Evolutionary conservation across 208 protist species (phyloP).

Genomic region (Trichomonas vaginalis): DNA sequence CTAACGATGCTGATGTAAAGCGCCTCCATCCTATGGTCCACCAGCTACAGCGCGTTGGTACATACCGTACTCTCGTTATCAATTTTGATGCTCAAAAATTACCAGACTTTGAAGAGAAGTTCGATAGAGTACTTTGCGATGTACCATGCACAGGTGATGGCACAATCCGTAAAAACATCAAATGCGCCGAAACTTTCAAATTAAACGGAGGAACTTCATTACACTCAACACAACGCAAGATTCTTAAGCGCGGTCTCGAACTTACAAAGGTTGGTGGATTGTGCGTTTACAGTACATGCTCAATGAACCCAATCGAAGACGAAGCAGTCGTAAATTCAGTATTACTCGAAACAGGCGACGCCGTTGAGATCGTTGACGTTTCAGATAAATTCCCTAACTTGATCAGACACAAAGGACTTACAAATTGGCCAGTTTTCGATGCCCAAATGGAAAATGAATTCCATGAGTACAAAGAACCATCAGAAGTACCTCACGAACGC

Average conservation of each 20-base stretch:
- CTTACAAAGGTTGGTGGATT: conserved; percentile 29
- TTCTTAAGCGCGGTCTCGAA: conserved; percentile 18
- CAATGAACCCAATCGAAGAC: conserved; percentile 48
- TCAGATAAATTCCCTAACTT: conserved; percentile 30
- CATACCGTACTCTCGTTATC: conserved; percentile 27
- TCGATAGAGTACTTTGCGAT: conserved; percentile 42
- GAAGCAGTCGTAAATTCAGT: conserved; percentile 44
- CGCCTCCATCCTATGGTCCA: conserved; percentile 28
- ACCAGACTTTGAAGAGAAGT: neutral
- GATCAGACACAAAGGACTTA: conserved; percentile 28
- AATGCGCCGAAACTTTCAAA: conserved; percentile 32
- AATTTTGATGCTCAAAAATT: conserved; percentile 20
- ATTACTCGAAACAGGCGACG: neutral
- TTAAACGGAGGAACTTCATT: neutral
- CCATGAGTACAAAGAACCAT: neutral
- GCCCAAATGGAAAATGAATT: neutral
- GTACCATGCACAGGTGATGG: conserved; percentile 46
- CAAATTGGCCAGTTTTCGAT: conserved; percentile 32
- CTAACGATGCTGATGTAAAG: conserved; percentile 19
- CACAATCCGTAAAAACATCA: conserved; percentile 42
- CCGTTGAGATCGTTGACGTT: conserved; percentile 32
- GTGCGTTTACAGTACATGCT: conserved; percentile 49
- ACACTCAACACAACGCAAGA: conserved; percentile 33
- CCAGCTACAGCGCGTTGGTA: conserved; percentile 31
- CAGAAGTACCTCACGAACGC: neutral